Conservation (phyloP, 495 filamentous ascomycete genomes). For the Aspergillus cavernicola region DNA sequence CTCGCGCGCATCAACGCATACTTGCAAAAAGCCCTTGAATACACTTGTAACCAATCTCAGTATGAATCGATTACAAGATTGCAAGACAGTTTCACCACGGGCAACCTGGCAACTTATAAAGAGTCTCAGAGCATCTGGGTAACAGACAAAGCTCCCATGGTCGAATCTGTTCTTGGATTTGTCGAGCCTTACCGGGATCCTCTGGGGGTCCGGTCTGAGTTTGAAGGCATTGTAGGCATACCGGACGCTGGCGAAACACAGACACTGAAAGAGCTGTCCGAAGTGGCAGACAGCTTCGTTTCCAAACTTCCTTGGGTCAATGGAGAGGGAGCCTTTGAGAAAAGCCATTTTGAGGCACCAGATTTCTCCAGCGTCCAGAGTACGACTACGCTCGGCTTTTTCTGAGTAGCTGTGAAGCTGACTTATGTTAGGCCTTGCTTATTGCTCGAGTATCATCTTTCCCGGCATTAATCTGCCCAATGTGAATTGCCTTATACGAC, state of each 20-base stretch:
- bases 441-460: slow-evolving; percentile 44
- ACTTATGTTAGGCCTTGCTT: slow-evolving; percentile 32
- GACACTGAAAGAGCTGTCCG: slow-evolving; percentile 28
- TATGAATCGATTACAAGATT: slow-evolving; percentile 23
- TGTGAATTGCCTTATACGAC: slow-evolving; percentile 15
- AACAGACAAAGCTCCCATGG: slow-evolving; percentile 32
- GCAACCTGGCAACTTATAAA: slow-evolving; percentile 31
- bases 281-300: slow-evolving; percentile 31
- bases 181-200: slow-evolving; percentile 50
- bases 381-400: slow-evolving; percentile 13
- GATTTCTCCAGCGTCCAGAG: slow-evolving; percentile 42
- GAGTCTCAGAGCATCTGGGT: slow-evolving; percentile 40
- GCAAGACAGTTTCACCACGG: slow-evolving; percentile 33
- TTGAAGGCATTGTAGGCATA: slow-evolving; percentile 45
- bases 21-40: slow-evolving; percentile 21
- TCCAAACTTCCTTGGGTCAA: slow-evolving; percentile 33
- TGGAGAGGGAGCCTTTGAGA: slow-evolving; percentile 41
- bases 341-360: slow-evolving; percentile 34
- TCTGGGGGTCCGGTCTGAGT: slow-evolving; percentile 41
- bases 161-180: slow-evolving; percentile 47
- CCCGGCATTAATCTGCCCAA: slow-evolving; percentile 37
- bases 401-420: not conserved
- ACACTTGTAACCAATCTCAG: slow-evolving; percentile 32
- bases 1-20: slow-evolving; percentile 16
- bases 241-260: slow-evolving; percentile 34